Conservation (phyloP, 495 filamentous ascomycete genomes). For the Neurospora intermedia region DNA sequence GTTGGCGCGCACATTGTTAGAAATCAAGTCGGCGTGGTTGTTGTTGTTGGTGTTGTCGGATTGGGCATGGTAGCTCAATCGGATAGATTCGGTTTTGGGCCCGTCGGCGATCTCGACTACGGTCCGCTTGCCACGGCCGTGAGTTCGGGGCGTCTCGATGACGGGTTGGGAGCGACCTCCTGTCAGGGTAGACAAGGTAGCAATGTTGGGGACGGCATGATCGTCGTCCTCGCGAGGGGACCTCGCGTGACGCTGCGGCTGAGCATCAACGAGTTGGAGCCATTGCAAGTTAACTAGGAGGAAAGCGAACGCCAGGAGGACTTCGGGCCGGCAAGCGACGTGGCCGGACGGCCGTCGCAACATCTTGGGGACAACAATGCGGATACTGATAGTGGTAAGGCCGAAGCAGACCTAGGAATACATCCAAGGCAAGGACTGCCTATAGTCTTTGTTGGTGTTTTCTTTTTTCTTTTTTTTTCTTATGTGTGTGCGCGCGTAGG, state of each 20-base stretch:
- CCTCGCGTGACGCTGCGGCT: slow-evolving; percentile 40
- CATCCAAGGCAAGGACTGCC: background rate
- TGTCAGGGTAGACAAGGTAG: slow-evolving; percentile 13
- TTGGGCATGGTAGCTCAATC: background rate
- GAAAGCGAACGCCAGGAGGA: slow-evolving; percentile 39
- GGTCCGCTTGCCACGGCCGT: slow-evolving; percentile 17
- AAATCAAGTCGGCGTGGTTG: slow-evolving; percentile 32
- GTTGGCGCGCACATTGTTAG: slow-evolving; percentile 85
- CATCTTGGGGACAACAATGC: slow-evolving; percentile 41
- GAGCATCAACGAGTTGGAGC: slow-evolving; percentile 44
- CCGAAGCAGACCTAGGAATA: background rate
- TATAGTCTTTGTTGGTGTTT: background rate
- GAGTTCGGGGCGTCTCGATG: slow-evolving; percentile 15
- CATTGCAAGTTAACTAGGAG: slow-evolving; percentile 41
- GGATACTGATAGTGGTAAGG: slow-evolving; percentile 7
- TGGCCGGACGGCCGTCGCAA: slow-evolving; percentile 46
- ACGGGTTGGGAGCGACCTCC: slow-evolving; percentile 7
- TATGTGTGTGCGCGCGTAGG: background rate
- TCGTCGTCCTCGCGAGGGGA: slow-evolving; percentile 21
- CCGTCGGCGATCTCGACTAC: slow-evolving; percentile 6
- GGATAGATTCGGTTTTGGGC: background rate
- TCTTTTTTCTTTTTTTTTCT: background rate
- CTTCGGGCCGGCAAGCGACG: slow-evolving; percentile 35
- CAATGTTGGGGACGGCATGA: slow-evolving; percentile 16
- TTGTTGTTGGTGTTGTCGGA: slow-evolving; percentile 9